phyloP scores from a whole-genome alignment of 129 eudicot species.

The Pulicaria dysenterica region DNA sequence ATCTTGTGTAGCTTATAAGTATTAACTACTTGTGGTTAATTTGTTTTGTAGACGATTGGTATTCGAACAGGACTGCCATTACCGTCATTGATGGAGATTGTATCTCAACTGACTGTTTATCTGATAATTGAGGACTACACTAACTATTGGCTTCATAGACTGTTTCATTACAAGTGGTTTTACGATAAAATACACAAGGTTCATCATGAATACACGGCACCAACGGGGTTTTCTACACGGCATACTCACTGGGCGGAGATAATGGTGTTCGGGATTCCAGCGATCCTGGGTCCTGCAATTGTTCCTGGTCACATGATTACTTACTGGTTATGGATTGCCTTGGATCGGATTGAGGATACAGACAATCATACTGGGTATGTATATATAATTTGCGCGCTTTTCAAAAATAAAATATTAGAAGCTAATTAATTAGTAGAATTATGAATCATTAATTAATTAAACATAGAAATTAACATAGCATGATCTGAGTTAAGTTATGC shows the following conservation, averaged over 20 bases:
- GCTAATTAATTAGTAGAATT: no score
- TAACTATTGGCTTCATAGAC: conserved; percentile 79
- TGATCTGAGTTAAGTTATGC: background rate
- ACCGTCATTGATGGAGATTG: conserved; percentile 64
- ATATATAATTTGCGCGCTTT: background rate
- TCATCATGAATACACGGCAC: conserved; percentile 87
- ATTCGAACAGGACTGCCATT: conserved; percentile 69
- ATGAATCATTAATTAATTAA: no score
- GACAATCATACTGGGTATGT: conserved; percentile 91
- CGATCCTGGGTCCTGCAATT: conserved; percentile 76
- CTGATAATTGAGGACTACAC: conserved; percentile 75
- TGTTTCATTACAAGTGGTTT: conserved; percentile 75
- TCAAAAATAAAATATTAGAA: no score
- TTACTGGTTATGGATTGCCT: conserved; percentile 72
- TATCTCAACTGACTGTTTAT: conserved; percentile 58
- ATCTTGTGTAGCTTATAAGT: no score
- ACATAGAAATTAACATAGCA: no score
- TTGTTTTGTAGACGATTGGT: conserved; percentile 32
- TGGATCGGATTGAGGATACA: conserved; percentile 77
- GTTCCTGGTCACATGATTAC: conserved; percentile 80
- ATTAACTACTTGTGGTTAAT: no score
- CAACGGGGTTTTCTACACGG: conserved; percentile 66
- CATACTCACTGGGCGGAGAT: conserved; percentile 88
- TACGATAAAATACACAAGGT: conserved; percentile 77
- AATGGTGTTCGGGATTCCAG: conserved; percentile 77